Conservation (phyloP, 2,329 filamentous ascomycete genomes). For the Dendrostoma leiphaemia region DNA sequence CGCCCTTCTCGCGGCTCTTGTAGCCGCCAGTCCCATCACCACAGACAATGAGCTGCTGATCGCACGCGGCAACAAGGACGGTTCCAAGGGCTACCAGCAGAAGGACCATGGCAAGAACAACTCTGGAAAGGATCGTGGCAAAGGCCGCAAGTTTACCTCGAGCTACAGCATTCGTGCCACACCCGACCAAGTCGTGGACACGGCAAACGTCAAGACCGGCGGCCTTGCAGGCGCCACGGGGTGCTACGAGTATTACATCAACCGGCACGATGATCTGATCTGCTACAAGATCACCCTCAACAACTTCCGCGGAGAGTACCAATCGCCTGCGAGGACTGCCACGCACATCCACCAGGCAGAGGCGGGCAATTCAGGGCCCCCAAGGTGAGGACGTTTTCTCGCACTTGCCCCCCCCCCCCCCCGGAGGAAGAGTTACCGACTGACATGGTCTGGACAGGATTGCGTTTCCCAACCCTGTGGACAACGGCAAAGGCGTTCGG, state of each 20-base stretch:
- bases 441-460: conserved; percentile 28
- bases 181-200: conserved; percentile 45
- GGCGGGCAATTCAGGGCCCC: conserved; percentile 41
- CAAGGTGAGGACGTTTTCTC: conserved; percentile 20
- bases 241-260: conserved; percentile 48
- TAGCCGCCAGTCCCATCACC: too few species aligned
- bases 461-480: conserved; percentile 43
- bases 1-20: too few species aligned
- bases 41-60: too few species aligned
- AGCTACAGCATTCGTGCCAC: conserved; percentile 43
- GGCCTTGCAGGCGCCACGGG: conserved; percentile 40
- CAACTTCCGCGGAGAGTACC: conserved; percentile 42
- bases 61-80: too few species aligned
- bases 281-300: conserved; percentile 45
- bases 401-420: too few species aligned
- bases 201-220: conserved; percentile 24
- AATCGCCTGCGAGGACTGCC: conserved; percentile 42
- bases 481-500: conserved; percentile 26
- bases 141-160: conserved; percentile 38
- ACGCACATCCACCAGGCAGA: conserved; percentile 49
- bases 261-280: conserved; percentile 32
- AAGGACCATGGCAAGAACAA: too few species aligned
- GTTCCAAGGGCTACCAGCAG: too few species aligned
- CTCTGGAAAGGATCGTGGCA: too few species aligned
- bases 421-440: too few species aligned